Evolutionary conservation across 495 filamentous ascomycete species (phyloP).

Genomic region (Penicillium canescens): DNA sequence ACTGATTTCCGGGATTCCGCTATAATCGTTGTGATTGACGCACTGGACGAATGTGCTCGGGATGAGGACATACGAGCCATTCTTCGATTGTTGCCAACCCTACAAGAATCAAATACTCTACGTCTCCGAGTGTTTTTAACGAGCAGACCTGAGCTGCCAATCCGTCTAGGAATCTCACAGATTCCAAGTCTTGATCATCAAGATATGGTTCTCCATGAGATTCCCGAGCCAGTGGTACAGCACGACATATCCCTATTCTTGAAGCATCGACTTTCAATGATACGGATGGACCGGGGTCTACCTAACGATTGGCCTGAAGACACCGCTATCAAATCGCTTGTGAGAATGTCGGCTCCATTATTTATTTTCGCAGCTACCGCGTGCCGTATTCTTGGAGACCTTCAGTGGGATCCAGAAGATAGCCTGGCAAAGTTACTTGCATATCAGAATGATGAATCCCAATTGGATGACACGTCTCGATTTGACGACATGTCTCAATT

Average conservation of each 20-base stretch:
- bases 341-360: constrained; percentile 16
- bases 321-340: constrained; percentile 3
- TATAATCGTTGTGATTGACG: constrained; percentile 46
- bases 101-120: constrained; percentile 3
- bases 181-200: constrained; percentile 13
- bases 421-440: constrained; percentile 9
- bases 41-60: constrained; percentile 51
- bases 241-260: constrained; percentile 26
- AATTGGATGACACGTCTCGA: no score
- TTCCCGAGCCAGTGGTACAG: constrained; percentile 13
- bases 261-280: constrained; percentile 14
- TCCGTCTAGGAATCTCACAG: constrained; percentile 27
- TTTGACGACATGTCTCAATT: not conserved
- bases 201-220: constrained; percentile 21
- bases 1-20: no score
- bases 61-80: constrained; percentile 37
- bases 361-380: constrained; percentile 29
- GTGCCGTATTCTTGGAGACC: constrained; percentile 22
- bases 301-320: constrained; percentile 36
- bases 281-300: constrained; percentile 5
- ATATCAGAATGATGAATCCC: not conserved
- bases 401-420: constrained; percentile 7
- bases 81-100: constrained; percentile 29
- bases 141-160: constrained; percentile 47
- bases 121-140: constrained; percentile 31